phyloP scores from a whole-genome alignment of 768 basidiomycete genomes.

The Agrocybe praecox region DNA sequence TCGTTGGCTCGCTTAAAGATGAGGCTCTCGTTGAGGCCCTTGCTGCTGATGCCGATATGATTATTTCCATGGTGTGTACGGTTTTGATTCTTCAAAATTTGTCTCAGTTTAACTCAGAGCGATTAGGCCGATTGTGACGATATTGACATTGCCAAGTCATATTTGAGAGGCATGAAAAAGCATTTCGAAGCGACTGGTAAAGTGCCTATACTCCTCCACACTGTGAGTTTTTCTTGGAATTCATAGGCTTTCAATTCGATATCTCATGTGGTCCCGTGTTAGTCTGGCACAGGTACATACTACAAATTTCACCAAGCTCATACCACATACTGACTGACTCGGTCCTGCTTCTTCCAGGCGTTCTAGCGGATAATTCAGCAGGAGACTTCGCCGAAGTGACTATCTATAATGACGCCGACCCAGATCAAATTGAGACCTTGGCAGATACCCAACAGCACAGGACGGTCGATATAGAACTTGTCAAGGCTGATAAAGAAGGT shows the following conservation, averaged over 20 bases:
- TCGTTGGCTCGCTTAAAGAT: conserved; percentile 41
- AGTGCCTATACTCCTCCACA: conserved; percentile 57
- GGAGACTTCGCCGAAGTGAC: conserved; percentile 36
- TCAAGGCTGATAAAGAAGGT: conserved; percentile 53
- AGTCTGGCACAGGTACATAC: conserved; percentile 17
- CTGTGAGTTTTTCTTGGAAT: conserved; percentile 38
- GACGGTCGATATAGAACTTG: conserved; percentile 46
- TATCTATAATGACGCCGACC: conserved; percentile 50
- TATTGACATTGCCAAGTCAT: conserved; percentile 40
- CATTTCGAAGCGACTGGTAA: conserved; percentile 40
- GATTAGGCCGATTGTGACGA: conserved; percentile 41
- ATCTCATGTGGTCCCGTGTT: not conserved
- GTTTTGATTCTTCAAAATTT: conserved; percentile 4
- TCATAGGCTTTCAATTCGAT: not conserved
- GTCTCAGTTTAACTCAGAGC: conserved; percentile 17
- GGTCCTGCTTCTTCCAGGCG: conserved; percentile 23
- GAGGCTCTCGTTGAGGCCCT: conserved; percentile 37
- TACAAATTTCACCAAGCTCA: not conserved
- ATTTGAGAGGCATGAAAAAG: conserved; percentile 55
- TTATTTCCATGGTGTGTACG: conserved; percentile 35
- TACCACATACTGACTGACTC: not conserved
- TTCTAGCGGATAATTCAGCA: conserved; percentile 43
- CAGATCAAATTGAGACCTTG: conserved; percentile 45
- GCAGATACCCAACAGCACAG: conserved; percentile 47
- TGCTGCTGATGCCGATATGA: conserved; percentile 39